Evolutionary conservation across 2,329 filamentous ascomycete genomes (phyloP).

Genomic region (Cytospora piceicola): DNA sequence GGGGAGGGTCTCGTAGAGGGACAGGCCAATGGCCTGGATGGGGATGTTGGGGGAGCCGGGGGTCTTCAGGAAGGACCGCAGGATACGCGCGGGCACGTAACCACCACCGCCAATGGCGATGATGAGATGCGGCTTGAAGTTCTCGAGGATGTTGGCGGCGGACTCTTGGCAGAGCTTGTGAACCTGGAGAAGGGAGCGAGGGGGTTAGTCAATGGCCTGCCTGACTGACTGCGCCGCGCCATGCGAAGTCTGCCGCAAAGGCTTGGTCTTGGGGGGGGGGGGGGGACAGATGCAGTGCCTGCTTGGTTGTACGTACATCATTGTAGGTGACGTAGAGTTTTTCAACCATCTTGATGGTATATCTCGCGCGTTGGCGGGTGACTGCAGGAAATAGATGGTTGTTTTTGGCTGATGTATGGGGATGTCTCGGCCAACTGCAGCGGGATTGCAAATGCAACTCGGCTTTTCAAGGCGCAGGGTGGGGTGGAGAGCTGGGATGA

Average conservation of each 20-base stretch:
- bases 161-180: slow-evolving; percentile 95
- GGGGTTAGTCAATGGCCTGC: slow-evolving; percentile 20
- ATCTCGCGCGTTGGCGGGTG: slow-evolving; percentile 10
- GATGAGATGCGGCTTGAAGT: slow-evolving; percentile 93
- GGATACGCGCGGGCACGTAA: slow-evolving; percentile 94
- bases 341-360: slow-evolving; percentile 68
- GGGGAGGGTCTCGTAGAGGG: slow-evolving; percentile 86
- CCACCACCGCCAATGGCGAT: slow-evolving; percentile 98
- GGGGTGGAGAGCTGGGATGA: not conserved
- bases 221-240: not conserved
- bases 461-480: not conserved
- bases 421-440: slow-evolving; percentile 27
- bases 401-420: not conserved
- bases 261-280: not conserved
- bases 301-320: slow-evolving; percentile 65
- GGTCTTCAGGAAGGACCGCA: slow-evolving; percentile 95
- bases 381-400: slow-evolving; percentile 21
- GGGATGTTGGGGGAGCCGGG: slow-evolving; percentile 90
- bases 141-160: slow-evolving; percentile 77
- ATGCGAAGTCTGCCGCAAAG: not conserved
- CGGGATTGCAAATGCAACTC: slow-evolving; percentile 5
- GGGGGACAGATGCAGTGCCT: not conserved
- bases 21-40: slow-evolving; percentile 98
- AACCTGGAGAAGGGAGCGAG: slow-evolving; percentile 60
- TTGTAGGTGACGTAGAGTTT: slow-evolving; percentile 93